Percentiles rank a stretch among this genome's conserved stretches.
Evolutionary conservation across 129 eudicot species (phyloP).

Genomic region (Saussurea involucrata): DNA sequence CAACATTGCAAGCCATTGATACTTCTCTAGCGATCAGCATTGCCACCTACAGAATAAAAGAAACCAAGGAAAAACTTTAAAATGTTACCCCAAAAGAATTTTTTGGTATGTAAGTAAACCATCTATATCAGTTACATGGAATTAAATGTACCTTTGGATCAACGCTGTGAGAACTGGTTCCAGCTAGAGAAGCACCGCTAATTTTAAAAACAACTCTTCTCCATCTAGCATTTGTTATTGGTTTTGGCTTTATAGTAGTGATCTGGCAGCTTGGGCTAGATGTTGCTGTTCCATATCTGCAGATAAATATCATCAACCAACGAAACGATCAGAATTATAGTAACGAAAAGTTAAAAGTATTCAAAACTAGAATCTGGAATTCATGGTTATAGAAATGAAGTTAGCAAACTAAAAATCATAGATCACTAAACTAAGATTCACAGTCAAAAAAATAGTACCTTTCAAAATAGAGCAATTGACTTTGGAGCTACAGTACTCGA

Average conservation of each 20-base stretch:
- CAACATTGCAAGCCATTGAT: conserved; percentile 74
- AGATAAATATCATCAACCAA: background rate
- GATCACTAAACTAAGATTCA: background rate
- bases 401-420: background rate
- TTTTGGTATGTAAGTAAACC: background rate
- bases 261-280: conserved; percentile 54
- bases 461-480: background rate
- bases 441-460: background rate
- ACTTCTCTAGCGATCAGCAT: conserved; percentile 92
- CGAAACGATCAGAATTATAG: background rate
- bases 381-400: background rate
- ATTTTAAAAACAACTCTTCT: conserved; percentile 91
- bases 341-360: background rate
- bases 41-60: conserved; percentile 56
- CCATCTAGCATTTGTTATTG: conserved; percentile 73
- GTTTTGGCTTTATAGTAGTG: conserved; percentile 47
- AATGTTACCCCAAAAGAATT: background rate
- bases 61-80: background rate
- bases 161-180: conserved; percentile 59
- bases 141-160: conserved; percentile 72
- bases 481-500: background rate
- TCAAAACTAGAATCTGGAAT: background rate
- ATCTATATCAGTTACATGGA: conserved; percentile 12
- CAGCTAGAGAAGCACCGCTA: conserved; percentile 89
- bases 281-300: conserved; percentile 64